Base-by-base conservation (phyloP, 345 rosid genomes). In the Citrus unshiu region DNA sequence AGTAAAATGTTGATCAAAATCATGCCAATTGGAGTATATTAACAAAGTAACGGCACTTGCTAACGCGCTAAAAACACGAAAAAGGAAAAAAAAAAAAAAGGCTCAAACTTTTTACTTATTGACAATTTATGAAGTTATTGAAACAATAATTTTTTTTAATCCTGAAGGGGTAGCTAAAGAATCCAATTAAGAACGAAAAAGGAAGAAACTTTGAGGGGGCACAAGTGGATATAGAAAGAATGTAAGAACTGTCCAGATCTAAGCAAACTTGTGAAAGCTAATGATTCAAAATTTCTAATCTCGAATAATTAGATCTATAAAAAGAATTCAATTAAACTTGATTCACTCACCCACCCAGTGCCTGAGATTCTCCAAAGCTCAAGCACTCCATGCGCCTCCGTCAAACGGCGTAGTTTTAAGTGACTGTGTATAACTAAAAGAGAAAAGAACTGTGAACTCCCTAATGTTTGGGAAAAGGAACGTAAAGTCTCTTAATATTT, bases 181-280 rank as follows among this genome's bases (percentile, higher is more conserved):
- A 7, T 58, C n/a, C n/a, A 25, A 59, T 6, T 16, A 12, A 24
- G 30, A 39, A 10, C 65, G 1, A 56, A 18, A 56, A 57, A 68
- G 9, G 27, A 49, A 16, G 5, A 35, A 68, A n/a, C 34, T 57
- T 68, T 66, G 57, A 39, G 10, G 40, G 40, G 29, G 40, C 54
- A 56, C 51, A n/a, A 25, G 65, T 76, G 35, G n/a, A 13, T 12
- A 56, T 39, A 35, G 9, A 60, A 25, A 16, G 4, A 67, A 37
- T 35, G 12, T 59, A 21, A 68, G 66, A 77, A 70, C 35, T 40
- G 46, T 21, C 56, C 80, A 69, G 68, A 77, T 69, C 68, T 58
- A 68, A 27, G 66, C 58, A 24, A 68, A 30, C 25, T 61, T 24
- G 40, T 7, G 35, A 49, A 27, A 70, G 2, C n/a, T 25, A 39